Conservation (phyloP, 257 asterid species). For the Marsdenia floribunda region DNA sequence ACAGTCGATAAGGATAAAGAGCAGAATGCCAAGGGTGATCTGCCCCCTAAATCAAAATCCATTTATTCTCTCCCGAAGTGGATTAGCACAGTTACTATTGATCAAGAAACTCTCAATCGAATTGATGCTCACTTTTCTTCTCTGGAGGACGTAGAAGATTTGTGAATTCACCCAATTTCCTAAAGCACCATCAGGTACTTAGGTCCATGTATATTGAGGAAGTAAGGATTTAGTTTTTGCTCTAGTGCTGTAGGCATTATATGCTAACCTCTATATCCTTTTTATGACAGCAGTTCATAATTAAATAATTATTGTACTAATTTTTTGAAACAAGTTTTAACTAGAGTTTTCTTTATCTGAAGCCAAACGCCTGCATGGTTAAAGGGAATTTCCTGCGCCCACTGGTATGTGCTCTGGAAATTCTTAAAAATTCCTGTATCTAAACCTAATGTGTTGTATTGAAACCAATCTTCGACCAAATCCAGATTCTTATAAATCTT, state of each 20-base stretch:
- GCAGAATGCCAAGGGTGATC: constrained; percentile 19
- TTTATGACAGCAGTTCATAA: background rate
- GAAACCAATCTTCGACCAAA: background rate
- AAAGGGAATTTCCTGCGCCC: background rate
- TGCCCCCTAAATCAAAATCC: constrained; percentile 13
- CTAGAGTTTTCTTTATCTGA: background rate
- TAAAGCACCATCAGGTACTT: background rate
- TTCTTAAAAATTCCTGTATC: background rate
- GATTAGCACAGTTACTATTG: constrained; percentile 39
- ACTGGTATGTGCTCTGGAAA: background rate
- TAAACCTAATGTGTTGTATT: too few species aligned
- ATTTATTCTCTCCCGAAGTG: constrained; percentile 43
- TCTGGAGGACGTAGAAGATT: constrained; percentile 55
- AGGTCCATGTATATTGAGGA: background rate
- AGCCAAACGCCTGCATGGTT: background rate
- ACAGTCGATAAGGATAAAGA: constrained; percentile 17
- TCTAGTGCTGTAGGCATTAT: background rate
- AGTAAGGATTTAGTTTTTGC: background rate
- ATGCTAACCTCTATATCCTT: background rate
- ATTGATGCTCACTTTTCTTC: constrained; percentile 56
- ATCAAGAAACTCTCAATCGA: constrained; percentile 44
- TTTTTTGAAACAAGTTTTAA: background rate
- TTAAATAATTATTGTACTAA: background rate
- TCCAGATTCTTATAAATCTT: background rate
- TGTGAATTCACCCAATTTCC: constrained; percentile 21